A percentile compares a stretch with the other conserved stretches of the same genome.
Evolutionary conservation across 1,139 yeast genomes (phyloP).

Genomic region (Geotrichum bryndzae): DNA sequence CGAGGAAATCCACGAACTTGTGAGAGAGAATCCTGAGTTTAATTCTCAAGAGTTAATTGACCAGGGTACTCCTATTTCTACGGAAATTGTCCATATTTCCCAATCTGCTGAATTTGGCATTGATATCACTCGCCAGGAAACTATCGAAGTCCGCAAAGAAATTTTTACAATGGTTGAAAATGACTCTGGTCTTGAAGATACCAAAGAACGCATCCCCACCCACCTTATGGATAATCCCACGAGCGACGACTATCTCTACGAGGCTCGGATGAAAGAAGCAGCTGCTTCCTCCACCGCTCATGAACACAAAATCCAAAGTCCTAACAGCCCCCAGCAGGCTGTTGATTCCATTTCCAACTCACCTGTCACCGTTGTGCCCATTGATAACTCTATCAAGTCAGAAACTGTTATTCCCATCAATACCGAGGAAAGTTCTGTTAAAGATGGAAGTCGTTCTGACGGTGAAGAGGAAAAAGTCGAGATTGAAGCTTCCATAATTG

Average conservation of each 20-base stretch:
- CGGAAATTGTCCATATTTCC: not conserved
- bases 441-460: not conserved
- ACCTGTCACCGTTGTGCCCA: not conserved
- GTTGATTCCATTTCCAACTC: not conserved
- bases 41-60: not conserved
- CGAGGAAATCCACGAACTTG: slow-evolving; percentile 24
- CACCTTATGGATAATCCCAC: not conserved
- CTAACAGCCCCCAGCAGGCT: not conserved
- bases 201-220: not conserved
- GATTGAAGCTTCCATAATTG: not conserved
- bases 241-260: not conserved
- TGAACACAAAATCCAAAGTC: not conserved
- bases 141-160: slow-evolving; percentile 2
- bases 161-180: slow-evolving; percentile 4
- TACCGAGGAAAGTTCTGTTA: not conserved
- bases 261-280: not conserved
- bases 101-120: not conserved
- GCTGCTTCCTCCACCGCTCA: not conserved
- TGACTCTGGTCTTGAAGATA: slow-evolving; percentile 19
- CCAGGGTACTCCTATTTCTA: not conserved
- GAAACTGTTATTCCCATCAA: not conserved
- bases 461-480: not conserved
- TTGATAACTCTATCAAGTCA: not conserved
- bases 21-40: slow-evolving; percentile 9
- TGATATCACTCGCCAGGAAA: not conserved